These are phyloP conservation scores for Acrocalymma vagum DNA, from an alignment of 2,329 filamentous ascomycete species.

Conservation along the genomic window DNA sequence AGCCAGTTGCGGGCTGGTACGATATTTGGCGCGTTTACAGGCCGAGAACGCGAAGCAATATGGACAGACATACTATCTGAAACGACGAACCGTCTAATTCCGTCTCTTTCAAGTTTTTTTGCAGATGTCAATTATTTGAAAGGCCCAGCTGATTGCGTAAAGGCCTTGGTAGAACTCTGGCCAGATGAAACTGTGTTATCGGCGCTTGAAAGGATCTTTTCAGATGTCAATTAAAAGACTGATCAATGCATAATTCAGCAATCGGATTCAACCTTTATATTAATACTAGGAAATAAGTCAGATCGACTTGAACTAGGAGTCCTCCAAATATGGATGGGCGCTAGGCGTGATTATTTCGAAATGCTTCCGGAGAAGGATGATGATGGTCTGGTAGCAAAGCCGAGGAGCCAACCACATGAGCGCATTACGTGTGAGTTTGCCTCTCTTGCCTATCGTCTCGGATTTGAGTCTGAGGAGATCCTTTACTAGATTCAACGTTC, in stretches of 20 bases:
- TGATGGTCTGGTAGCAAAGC: no score
- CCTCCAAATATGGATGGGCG: constrained; percentile 6
- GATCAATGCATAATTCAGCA: constrained; percentile 23
- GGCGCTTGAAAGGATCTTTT: constrained; percentile 14
- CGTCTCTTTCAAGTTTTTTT: constrained; percentile 11
- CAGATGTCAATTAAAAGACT: constrained; percentile 6
- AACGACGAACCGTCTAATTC: constrained; percentile 11
- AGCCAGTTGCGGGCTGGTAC: constrained; percentile 35
- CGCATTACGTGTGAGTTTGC: constrained; percentile 13
- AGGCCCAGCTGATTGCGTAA: constrained; percentile 5
- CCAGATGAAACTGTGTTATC: constrained; percentile 1
- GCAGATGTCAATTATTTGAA: constrained; percentile 11
- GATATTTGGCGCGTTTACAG: constrained; percentile 43
- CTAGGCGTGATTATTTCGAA: constrained; percentile 12
- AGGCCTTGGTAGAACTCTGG: constrained; percentile 10
- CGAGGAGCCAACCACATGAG: no score
- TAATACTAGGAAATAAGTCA: constrained; percentile 6
- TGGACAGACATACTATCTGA: constrained; percentile 33
- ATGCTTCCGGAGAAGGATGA: constrained; percentile 14
- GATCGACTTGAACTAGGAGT: constrained; percentile 2
- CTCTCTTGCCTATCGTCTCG: constrained; percentile 14
- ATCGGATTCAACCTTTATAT: constrained; percentile 30
- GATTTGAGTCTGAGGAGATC: constrained; percentile 20
- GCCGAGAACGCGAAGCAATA: constrained; percentile 36
- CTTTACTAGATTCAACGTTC: constrained; percentile 8